Evolutionary conservation across 169 alveolate species (phyloP), one percentile per base, ranked within the genome.

Genomic region (Cryptosporidium xiaoi): DNA sequence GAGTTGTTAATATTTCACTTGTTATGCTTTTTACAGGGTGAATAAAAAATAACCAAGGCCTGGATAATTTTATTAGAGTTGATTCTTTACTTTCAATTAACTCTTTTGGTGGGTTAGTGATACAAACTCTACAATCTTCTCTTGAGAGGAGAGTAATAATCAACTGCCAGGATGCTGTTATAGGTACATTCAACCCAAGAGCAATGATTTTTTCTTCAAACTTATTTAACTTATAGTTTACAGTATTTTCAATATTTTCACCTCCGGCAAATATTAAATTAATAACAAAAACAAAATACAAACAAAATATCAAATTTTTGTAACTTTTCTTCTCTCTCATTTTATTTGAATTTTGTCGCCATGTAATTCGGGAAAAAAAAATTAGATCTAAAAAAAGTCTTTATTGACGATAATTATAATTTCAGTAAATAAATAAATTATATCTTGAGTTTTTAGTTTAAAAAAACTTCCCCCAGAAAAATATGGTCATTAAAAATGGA

Each of bases 121-220:
- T 12, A 77, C 62, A 62, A 40, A 77, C 16, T 20, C 50, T 44
- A 18, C 29, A 62, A 29, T 46, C 1, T 56, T 29, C 40, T 13
- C 44, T 44, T 13, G 87, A 77, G 24, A 62, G 51, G 27, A 60
- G 33, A 24, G 18, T 29, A 40, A 77, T 13, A 34, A 77, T 31
- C 31, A 77, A 31, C 16, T 77, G 87, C 87, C 87, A 77, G 15
- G 77, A 40, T 18, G 87, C 13, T 4, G 87, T 60, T 20, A 62
- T 66, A 0, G 71, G 77, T 0, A 60, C 15, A 15, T 44, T 8
- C 12, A 77, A 16, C 2, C 77, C 87, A n/a, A 40, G 46, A 36
- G 33, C 29, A 58, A 62, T 15, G 29, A 77, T 1, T 18, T 24
- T 60, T 40, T 40, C 48, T 60, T 77, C 87, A 18, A 77, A 10